Evolutionary conservation across 2,329 filamentous ascomycete genomes (phyloP).

Genomic region (Corynespora cassiicola): DNA sequence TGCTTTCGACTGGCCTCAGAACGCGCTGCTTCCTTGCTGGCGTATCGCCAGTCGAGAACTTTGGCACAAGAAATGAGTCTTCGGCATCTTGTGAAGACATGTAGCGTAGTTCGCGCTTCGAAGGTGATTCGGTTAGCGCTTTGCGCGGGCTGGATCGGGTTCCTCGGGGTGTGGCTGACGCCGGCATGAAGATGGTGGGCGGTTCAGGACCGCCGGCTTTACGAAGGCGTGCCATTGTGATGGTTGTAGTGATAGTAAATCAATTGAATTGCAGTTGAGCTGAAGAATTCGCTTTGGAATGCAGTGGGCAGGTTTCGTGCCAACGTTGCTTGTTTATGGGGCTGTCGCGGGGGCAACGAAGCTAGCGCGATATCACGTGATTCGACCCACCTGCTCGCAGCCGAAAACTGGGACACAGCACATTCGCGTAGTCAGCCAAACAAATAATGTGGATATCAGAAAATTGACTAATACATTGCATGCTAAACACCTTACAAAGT

Average conservation of each 20-base stretch:
- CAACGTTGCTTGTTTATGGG: slow-evolving; percentile 17
- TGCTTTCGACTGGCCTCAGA: slow-evolving; percentile 39
- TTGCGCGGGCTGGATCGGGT: slow-evolving; percentile 38
- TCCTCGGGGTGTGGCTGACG: slow-evolving; percentile 18
- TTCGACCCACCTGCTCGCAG: too few species aligned
- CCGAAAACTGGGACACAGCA: too few species aligned
- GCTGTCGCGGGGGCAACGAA: slow-evolving; percentile 16
- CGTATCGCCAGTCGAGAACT: slow-evolving; percentile 19
- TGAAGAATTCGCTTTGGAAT: slow-evolving; percentile 5
- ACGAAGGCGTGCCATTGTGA: slow-evolving; percentile 42
- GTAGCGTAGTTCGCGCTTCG: slow-evolving; percentile 30
- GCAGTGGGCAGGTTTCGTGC: not conserved
- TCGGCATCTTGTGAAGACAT: slow-evolving; percentile 28
- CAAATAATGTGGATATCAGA: slow-evolving; percentile 2
- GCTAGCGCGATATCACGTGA: slow-evolving; percentile 1
- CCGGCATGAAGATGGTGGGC: slow-evolving; percentile 22
- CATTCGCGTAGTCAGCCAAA: not conserved
- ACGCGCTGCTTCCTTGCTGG: slow-evolving; percentile 38
- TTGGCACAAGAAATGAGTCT: slow-evolving; percentile 29
- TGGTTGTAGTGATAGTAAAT: slow-evolving; percentile 5
- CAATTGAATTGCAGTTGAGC: slow-evolving; percentile 3
- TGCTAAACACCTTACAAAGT: slow-evolving; percentile 46
- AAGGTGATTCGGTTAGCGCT: slow-evolving; percentile 23
- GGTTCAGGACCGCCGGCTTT: slow-evolving; percentile 36
- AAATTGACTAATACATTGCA: slow-evolving; percentile 42